Evolutionary conservation across 192 early-diverging fungal species (phyloP).

Genomic region (Coemansia sp.): DNA sequence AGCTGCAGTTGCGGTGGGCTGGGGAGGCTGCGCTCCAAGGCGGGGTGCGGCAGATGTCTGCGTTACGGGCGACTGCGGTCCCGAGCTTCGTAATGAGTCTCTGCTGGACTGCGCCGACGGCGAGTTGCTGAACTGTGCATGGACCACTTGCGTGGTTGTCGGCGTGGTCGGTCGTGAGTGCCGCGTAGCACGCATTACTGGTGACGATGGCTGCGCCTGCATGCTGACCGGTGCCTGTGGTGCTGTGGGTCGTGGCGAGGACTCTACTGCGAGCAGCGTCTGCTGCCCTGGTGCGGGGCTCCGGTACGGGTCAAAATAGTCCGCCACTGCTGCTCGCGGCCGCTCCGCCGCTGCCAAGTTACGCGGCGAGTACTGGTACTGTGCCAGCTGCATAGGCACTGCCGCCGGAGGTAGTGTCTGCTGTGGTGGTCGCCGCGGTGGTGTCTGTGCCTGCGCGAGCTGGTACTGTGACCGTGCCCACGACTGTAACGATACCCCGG

Average conservation of each 20-base stretch:
- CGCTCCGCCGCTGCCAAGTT: constrained; percentile 4
- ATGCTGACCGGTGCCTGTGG: not conserved
- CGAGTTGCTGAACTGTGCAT: constrained; percentile 9
- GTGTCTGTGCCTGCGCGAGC: constrained; percentile 13
- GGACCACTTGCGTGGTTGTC: constrained; percentile 6
- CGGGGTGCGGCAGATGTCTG: not conserved
- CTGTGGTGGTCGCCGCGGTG: constrained; percentile 1
- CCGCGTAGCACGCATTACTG: constrained; percentile 49
- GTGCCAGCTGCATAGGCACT: constrained; percentile 32
- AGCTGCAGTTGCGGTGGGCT: not conserved
- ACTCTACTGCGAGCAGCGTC: constrained; percentile 5
- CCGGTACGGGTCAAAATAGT: constrained; percentile 54
- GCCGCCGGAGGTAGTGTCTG: constrained; percentile 4
- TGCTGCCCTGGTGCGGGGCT: constrained; percentile 30
- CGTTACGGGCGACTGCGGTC: not conserved
- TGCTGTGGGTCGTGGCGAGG: constrained; percentile 3
- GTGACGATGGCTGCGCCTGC: constrained; percentile 33
- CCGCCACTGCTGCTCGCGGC: constrained; percentile 39
- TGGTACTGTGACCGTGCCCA: constrained; percentile 52
- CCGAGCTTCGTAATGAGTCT: constrained; percentile 20
- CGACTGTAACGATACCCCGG: constrained; percentile 46
- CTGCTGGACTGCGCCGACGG: constrained; percentile 22
- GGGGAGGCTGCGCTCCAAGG: not conserved
- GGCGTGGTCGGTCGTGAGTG: constrained; percentile 53
- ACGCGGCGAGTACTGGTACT: constrained; percentile 37